Evolutionary conservation across 75 land plant species (phyloP).

Genomic region (Azolla pinnata): DNA sequence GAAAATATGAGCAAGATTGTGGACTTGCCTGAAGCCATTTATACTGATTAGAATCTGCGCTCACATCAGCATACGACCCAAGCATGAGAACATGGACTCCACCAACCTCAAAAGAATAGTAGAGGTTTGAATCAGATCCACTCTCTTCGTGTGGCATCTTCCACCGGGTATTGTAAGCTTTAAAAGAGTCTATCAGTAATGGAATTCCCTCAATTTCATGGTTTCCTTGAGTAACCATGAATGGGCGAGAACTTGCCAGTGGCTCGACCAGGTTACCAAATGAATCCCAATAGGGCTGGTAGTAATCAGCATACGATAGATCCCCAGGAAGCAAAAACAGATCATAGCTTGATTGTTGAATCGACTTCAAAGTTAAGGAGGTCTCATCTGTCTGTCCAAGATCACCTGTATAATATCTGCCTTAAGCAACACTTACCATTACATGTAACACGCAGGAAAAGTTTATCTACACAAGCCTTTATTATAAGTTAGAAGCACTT

Average conservation of each 20-base stretch:
- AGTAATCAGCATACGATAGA: conserved; percentile 87
- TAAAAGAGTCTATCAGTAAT: conserved; percentile 46
- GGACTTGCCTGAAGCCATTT: conserved; percentile 69
- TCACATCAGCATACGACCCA: conserved; percentile 85
- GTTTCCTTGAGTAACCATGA: conserved; percentile 97
- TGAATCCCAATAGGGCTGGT: conserved; percentile 83
- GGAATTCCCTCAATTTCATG: conserved; percentile 79
- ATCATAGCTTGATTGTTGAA: conserved; percentile 56
- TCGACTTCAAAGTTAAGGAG: conserved; percentile 60
- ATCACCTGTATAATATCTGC: conserved; percentile 82
- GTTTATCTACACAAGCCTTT: no score
- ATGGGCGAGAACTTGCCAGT: conserved; percentile 73
- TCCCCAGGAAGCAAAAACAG: conserved; percentile 85
- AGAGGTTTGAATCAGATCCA: conserved; percentile 90
- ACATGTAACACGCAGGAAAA: no score
- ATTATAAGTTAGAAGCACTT: no score
- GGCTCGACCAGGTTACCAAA: conserved; percentile 77
- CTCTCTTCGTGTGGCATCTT: conserved; percentile 87
- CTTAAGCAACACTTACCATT: no score
- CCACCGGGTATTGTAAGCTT: conserved; percentile 82
- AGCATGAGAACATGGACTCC: conserved; percentile 88
- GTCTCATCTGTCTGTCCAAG: conserved; percentile 93
- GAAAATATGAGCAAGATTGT: not conserved
- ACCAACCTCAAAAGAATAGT: conserved; percentile 92
- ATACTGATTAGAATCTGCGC: conserved; percentile 60